Evolutionary conservation across 208 protist species (phyloP), one percentile per base, ranked within the genome.

Genomic region (Leishmania gerbilli): DNA sequence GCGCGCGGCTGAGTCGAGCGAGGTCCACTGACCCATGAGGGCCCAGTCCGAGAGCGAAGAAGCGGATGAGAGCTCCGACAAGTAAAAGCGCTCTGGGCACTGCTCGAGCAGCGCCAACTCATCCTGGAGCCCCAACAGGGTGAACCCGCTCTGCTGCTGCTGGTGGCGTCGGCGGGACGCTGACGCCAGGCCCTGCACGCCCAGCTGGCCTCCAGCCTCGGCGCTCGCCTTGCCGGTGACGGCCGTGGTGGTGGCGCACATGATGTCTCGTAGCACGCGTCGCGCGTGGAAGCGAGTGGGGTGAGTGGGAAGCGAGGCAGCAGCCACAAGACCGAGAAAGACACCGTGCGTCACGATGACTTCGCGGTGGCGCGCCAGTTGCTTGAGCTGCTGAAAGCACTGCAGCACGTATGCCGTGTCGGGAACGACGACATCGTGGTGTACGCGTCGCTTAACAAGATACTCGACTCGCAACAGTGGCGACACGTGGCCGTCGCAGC

Each of bases 271-370:
- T 42, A 97, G 85, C 19, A 92, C 87, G 53, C 91, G 83, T 47
- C 93, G 89, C 11, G 90, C 90, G 76, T 90, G 82, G 79, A 97
- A 95, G 64, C 92, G 88, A 19, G 79, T 77, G 11, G 93, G 86
- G 47, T 87, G 87, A 49, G 84, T 68, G 65, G 80, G 56, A 8
- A 69, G 21, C 3, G 60, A 79, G 82, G 85, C 24, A 83, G 53
- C 83, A 19, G 79, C 76, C 31, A 90, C 84, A 19, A 96, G 72
- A 34, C 89, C 90, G 1, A 97, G 79, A 51, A 97, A 79, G 34
- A 95, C 92, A n/a, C 89, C 85, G 79, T 95, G 91, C 9, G 91
- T 90, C 40, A 97, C 53, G 49, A 97, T 83, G 15, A 97, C 84
- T 84, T 97, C 92, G 37, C 94, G 89, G 76, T 97, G 92, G 11